phyloP scores from a whole-genome alignment of 202 grass and related monocot species.

The Saccharum hybrid region DNA sequence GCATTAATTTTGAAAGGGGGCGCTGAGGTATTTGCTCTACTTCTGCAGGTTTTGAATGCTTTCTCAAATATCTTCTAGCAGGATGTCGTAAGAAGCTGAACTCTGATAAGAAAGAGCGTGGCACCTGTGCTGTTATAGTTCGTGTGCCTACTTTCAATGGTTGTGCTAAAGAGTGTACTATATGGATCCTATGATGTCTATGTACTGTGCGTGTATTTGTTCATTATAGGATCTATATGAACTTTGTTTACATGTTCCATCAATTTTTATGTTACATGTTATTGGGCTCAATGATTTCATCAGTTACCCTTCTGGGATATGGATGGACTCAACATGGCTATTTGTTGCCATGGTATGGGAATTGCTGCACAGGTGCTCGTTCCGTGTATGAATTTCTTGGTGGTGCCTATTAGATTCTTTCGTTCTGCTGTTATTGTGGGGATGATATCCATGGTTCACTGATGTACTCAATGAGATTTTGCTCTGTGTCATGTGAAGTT shows the following conservation, averaged over 20 bases:
- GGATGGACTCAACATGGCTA: not conserved
- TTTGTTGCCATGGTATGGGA: not conserved
- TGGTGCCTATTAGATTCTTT: not conserved
- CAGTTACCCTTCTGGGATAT: not conserved
- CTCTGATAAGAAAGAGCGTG: conserved; percentile 24
- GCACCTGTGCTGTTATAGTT: conserved; percentile 4
- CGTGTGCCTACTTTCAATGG: not conserved
- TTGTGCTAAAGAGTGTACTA: conserved; percentile 21
- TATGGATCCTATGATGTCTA: conserved; percentile 33
- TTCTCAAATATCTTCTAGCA: conserved; percentile 13
- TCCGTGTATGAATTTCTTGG: not conserved
- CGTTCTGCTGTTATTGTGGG: not conserved
- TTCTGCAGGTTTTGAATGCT: conserved; percentile 6
- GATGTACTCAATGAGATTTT: not conserved
- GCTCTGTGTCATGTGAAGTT: not conserved
- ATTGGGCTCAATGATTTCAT: not conserved
- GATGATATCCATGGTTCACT: not conserved
- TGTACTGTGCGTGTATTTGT: conserved; percentile 32
- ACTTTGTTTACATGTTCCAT: conserved; percentile 24
- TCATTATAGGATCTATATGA: conserved; percentile 28
- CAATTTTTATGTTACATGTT: not conserved
- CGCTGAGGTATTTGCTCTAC: conserved; percentile 48
- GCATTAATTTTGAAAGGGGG: conserved; percentile 82
- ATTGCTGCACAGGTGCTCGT: not conserved
- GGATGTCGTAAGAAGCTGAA: conserved; percentile 16